Conservation (phyloP, 2,329 filamentous ascomycete genomes). For the Aspergillus ruber region DNA sequence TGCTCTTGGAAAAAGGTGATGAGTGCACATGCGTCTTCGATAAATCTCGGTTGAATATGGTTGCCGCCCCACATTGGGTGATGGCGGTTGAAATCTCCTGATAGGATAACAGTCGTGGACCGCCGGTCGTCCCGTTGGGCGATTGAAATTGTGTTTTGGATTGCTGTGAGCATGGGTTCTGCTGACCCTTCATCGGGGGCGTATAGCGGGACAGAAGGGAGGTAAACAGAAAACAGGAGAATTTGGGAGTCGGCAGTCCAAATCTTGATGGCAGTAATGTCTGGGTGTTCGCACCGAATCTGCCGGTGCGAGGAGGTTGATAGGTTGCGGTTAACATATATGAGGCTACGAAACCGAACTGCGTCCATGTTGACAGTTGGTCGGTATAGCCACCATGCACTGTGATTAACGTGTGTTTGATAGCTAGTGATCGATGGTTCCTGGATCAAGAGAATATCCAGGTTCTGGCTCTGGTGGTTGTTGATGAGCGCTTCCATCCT, state of each 20-base stretch:
- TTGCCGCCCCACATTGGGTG: constrained; percentile 8
- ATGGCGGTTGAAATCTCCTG: constrained; percentile 12
- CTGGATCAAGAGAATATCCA: constrained; percentile 18
- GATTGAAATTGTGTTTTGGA: constrained; percentile 3
- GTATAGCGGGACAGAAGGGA: background rate
- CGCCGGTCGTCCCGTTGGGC: background rate
- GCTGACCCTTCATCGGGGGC: background rate
- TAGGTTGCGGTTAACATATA: background rate
- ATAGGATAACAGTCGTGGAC: constrained; percentile 6
- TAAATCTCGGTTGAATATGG: constrained; percentile 3
- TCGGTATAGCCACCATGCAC: constrained; percentile 18
- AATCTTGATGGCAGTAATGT: background rate
- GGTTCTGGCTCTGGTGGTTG: constrained; percentile 14
- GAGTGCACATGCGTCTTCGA: constrained; percentile 6
- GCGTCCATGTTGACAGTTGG: constrained; percentile 10
- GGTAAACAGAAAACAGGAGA: background rate
- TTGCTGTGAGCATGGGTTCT: constrained; percentile 1
- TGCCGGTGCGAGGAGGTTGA: background rate
- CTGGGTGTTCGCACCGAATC: background rate
- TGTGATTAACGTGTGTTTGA: constrained; percentile 17
- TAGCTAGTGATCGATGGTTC: constrained; percentile 12
- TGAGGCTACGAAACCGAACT: constrained; percentile 8
- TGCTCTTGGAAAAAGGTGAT: constrained; percentile 6
- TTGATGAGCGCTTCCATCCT: constrained; percentile 25
- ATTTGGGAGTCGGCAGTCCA: background rate